Conservation (phyloP, 2,329 filamentous ascomycete species). For the Calonectria ilicicola region DNA sequence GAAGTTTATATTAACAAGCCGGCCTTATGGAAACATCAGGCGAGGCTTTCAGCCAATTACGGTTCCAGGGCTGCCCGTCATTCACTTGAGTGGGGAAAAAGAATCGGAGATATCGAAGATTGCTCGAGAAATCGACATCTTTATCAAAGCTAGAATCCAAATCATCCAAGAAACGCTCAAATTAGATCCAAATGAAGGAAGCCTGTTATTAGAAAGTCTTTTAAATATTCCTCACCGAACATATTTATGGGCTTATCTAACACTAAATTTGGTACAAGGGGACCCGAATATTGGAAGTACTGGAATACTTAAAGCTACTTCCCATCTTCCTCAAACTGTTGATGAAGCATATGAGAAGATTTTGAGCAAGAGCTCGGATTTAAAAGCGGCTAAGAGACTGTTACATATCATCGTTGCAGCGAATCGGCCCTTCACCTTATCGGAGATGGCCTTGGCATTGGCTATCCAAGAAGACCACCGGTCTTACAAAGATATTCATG, state of each 20-base stretch:
- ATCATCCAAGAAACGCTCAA: slow-evolving; percentile 1
- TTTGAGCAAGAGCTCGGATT: slow-evolving; percentile 29
- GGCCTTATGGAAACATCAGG: slow-evolving; percentile 43
- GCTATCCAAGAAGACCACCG: slow-evolving; percentile 9
- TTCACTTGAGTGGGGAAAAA: slow-evolving; percentile 35
- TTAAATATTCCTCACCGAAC: slow-evolving; percentile 31
- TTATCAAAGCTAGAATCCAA: slow-evolving; percentile 27
- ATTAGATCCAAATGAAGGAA: slow-evolving; percentile 20
- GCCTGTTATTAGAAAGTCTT: slow-evolving; percentile 26
- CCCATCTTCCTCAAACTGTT: slow-evolving; percentile 32
- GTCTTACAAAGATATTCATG: slow-evolving; percentile 23
- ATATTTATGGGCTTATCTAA: slow-evolving; percentile 44
- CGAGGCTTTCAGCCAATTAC: slow-evolving; percentile 28
- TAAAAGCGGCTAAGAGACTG: slow-evolving; percentile 23
- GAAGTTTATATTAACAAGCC: slow-evolving; percentile 52
- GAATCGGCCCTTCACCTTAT: slow-evolving; percentile 35
- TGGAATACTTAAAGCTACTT: slow-evolving; percentile 19
- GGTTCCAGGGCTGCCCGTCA: slow-evolving; percentile 15
- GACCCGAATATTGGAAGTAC: slow-evolving; percentile 16
- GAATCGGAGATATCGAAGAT: slow-evolving; percentile 33
- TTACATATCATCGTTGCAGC: slow-evolving; percentile 42
- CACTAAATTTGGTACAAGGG: slow-evolving; percentile 28
- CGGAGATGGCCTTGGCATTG: slow-evolving; percentile 38
- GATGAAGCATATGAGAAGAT: slow-evolving; percentile 44
- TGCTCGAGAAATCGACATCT: slow-evolving; percentile 34